These are phyloP conservation scores for Boechera divaricarpa DNA, from an alignment of 345 rosid genomes.

Conservation along the genomic window DNA sequence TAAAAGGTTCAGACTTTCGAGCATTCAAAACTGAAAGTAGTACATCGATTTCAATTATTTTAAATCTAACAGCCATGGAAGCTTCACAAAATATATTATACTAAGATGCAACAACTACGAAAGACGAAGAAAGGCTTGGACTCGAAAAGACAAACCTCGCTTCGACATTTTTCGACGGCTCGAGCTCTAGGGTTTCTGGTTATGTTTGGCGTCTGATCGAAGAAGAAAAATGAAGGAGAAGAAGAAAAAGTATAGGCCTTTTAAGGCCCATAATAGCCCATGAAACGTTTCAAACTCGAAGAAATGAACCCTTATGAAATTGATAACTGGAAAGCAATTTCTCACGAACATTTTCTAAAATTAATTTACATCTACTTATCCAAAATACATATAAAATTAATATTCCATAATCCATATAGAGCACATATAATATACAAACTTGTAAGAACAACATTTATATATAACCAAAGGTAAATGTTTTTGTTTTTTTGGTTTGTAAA, in stretches of 20 bases:
- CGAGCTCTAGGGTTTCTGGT: constrained; percentile 24
- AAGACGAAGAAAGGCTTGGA: background rate
- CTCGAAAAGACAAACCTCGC: constrained; percentile 29
- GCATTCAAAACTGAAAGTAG: background rate
- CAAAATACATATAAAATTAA: background rate
- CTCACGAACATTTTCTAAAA: background rate
- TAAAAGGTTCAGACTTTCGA: background rate
- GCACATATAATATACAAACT: too few relatives aligned
- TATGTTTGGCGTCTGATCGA: background rate
- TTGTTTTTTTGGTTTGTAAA: too few relatives aligned
- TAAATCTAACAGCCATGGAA: background rate
- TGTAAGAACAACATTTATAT: too few relatives aligned
- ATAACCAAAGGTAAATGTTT: too few relatives aligned
- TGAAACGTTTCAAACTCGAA: background rate
- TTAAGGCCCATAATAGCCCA: constrained; percentile 37
- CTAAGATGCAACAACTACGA: background rate
- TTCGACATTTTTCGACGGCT: constrained; percentile 38
- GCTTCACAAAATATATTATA: background rate
- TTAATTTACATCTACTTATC: background rate
- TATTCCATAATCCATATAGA: too few relatives aligned
- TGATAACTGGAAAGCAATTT: background rate
- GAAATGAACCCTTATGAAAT: background rate
- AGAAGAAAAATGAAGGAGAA: constrained; percentile 1
- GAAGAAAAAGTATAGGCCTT: background rate
- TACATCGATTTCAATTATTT: background rate